Evolutionary conservation across 2,329 filamentous ascomycete genomes (phyloP).

Genomic region (Juglanconis oblonga): DNA sequence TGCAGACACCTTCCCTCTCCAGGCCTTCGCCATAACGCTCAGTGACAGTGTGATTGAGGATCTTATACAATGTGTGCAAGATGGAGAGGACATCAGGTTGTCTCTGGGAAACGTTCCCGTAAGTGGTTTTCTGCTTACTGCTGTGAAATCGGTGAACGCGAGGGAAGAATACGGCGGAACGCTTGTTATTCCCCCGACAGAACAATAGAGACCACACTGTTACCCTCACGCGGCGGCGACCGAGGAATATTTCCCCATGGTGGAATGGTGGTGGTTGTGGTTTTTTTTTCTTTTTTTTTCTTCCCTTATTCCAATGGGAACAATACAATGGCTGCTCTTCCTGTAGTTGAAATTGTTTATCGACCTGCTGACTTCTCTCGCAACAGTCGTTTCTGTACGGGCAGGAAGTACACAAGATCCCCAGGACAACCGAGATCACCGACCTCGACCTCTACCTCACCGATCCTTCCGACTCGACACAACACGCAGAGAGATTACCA

Average conservation of each 20-base stretch:
- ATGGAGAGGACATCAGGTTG: conserved; percentile 55
- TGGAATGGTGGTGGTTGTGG: too few species aligned
- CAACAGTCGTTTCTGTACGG: conserved; percentile 54
- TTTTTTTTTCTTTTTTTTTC: too few species aligned
- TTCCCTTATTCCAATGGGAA: background rate
- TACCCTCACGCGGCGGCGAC: background rate
- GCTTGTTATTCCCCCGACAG: conserved; percentile 12
- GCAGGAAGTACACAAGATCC: conserved; percentile 31
- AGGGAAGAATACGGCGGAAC: background rate
- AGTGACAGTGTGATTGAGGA: conserved; percentile 57
- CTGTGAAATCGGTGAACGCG: background rate
- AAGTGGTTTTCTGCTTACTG: conserved; percentile 35
- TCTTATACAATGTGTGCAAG: conserved; percentile 59
- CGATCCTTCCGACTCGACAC: conserved; percentile 45
- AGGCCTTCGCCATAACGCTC: conserved; percentile 58
- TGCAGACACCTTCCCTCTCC: conserved; percentile 43
- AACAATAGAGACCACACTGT: conserved; percentile 13
- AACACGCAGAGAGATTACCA: conserved; percentile 46
- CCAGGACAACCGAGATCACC: conserved; percentile 40
- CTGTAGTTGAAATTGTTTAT: background rate
- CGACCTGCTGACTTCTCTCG: conserved; percentile 1
- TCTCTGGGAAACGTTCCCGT: conserved; percentile 58
- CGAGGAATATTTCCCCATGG: background rate
- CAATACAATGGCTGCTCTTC: background rate
- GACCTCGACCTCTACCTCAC: conserved; percentile 57